Conservation (phyloP, 2,329 filamentous ascomycete genomes). For the Cryphonectria japonica region DNA sequence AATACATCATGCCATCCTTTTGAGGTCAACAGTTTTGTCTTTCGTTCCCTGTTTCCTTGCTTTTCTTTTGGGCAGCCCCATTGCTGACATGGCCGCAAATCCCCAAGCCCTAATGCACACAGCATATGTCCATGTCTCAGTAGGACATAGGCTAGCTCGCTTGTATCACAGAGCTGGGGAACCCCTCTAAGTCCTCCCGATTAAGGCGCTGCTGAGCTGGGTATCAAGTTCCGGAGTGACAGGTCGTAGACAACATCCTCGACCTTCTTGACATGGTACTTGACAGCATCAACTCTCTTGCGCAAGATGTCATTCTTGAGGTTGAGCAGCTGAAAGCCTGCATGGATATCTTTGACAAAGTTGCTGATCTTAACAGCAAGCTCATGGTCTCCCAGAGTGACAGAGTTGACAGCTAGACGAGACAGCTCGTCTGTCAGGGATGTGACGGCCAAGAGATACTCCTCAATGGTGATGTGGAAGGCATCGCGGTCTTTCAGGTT, state of each 20-base stretch:
- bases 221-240: slow-evolving; percentile 80
- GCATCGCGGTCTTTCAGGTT: slow-evolving; percentile 88
- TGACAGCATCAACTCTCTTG: slow-evolving; percentile 88
- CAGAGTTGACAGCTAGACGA: slow-evolving; percentile 90
- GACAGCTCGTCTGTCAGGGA: slow-evolving; percentile 87
- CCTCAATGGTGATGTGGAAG: slow-evolving; percentile 96
- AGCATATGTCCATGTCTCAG: background rate
- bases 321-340: slow-evolving; percentile 95
- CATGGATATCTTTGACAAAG: slow-evolving; percentile 94
- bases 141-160: background rate
- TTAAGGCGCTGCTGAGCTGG: slow-evolving; percentile 36
- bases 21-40: background rate
- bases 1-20: background rate
- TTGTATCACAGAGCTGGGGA: background rate
- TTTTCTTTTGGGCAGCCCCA: background rate
- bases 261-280: slow-evolving; percentile 97
- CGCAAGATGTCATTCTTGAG: slow-evolving; percentile 93
- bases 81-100: background rate
- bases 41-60: too few relatives aligned
- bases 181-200: background rate
- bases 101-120: background rate
- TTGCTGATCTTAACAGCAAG: slow-evolving; percentile 85
- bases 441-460: slow-evolving; percentile 90
- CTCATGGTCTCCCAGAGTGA: slow-evolving; percentile 86
- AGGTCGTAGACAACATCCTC: slow-evolving; percentile 98